Percentiles rank a stretch among this genome's conserved stretches.
Evolutionary conservation across 2,329 filamentous ascomycete species (phyloP).

Genomic region (Pseudopyrenochaeta lycopersici): DNA sequence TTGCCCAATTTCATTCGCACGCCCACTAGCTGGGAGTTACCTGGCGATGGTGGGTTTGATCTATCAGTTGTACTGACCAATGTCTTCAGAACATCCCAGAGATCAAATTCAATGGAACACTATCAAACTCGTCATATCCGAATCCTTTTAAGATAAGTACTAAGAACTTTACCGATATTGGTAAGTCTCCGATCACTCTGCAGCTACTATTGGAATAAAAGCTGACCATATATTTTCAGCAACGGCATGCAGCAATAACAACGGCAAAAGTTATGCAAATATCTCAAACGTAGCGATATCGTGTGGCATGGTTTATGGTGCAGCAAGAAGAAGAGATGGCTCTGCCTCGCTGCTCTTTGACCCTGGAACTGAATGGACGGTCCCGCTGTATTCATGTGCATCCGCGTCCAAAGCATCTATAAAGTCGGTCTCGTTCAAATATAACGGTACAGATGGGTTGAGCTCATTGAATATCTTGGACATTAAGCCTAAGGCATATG

Average conservation of each 20-base stretch:
- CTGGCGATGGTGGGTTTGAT: too few relatives aligned
- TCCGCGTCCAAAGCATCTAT: conserved; percentile 54
- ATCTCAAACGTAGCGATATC: conserved; percentile 53
- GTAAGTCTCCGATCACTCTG: neutral
- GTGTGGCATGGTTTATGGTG: conserved; percentile 53
- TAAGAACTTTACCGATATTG: conserved; percentile 10
- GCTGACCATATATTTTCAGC: conserved; percentile 27
- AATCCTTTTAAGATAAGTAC: conserved; percentile 15
- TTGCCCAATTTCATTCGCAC: neutral
- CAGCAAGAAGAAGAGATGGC: conserved; percentile 32
- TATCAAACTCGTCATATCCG: conserved; percentile 36
- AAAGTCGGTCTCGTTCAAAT: conserved; percentile 55
- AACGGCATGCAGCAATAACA: conserved; percentile 34
- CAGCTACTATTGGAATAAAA: too few relatives aligned
- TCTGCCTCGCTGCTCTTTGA: conserved; percentile 50
- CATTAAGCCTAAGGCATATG: conserved; percentile 51
- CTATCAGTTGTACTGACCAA: conserved; percentile 20
- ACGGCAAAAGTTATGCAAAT: conserved; percentile 45
- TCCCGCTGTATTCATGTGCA: conserved; percentile 57
- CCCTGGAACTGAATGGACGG: conserved; percentile 53
- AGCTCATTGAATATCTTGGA: conserved; percentile 43
- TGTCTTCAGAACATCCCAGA: neutral
- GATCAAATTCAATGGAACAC: neutral
- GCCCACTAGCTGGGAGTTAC: neutral
- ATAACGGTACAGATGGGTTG: conserved; percentile 49